Percentiles rank a stretch among this genome's conserved stretches.
Conservation (phyloP, 345 rosid species). For the Laguncularia racemosa region DNA sequence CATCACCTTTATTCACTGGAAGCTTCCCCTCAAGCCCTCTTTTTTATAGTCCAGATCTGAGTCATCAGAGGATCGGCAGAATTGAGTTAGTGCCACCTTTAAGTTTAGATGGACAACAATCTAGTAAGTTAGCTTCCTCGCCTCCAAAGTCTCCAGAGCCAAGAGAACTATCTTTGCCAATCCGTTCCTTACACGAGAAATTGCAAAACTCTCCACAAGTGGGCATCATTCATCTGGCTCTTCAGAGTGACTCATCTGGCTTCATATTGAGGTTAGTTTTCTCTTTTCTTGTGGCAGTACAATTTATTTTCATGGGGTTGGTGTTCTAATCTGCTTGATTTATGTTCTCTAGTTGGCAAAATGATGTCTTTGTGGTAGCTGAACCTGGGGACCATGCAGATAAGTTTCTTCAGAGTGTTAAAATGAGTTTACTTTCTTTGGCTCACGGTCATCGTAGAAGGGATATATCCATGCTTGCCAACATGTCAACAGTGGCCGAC, state of each 20-base stretch:
- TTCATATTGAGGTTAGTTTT: constrained; percentile 64
- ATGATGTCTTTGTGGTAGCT: constrained; percentile 94
- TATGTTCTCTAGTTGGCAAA: constrained; percentile 68
- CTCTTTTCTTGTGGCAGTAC: constrained; percentile 4
- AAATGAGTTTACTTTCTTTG: constrained; percentile 64
- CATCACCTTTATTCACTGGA: constrained; percentile 83
- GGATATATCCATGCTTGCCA: constrained; percentile 49
- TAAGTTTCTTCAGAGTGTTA: constrained; percentile 77
- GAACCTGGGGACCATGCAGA: constrained; percentile 97
- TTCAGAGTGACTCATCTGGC: constrained; percentile 79
- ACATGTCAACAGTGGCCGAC: constrained; percentile 64
- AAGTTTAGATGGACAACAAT: constrained; percentile 75
- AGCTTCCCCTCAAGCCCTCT: constrained; percentile 93
- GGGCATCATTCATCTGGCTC: constrained; percentile 83
- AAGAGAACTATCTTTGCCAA: constrained; percentile 65
- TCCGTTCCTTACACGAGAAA: constrained; percentile 78
- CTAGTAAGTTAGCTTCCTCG: constrained; percentile 49
- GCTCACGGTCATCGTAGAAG: constrained; percentile 43
- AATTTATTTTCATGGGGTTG: constrained; percentile 11
- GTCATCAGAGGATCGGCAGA: constrained; percentile 58
- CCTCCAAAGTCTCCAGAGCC: constrained; percentile 68
- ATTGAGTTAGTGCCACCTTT: constrained; percentile 90
- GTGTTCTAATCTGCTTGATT: constrained; percentile 18
- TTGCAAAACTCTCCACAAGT: constrained; percentile 88
- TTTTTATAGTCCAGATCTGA: constrained; percentile 75